A percentile compares a stretch with the other conserved stretches of the same genome.
Conservation (phyloP, 2,329 filamentous ascomycete genomes). For the Diaporthe sp. region DNA sequence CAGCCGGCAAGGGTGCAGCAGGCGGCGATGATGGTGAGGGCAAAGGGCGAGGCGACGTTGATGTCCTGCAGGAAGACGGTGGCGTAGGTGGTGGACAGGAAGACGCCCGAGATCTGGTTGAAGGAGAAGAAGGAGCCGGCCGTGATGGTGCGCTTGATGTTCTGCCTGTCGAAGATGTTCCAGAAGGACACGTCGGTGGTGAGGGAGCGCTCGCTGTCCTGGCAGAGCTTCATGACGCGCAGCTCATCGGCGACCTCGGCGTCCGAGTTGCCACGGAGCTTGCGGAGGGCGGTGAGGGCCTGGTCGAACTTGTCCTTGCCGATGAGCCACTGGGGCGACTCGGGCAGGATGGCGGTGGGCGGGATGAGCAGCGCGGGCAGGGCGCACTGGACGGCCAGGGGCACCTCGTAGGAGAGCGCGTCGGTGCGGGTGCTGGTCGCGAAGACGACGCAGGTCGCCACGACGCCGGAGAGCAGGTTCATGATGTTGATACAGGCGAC, state of each 20-base stretch:
- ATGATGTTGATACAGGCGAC: slow-evolving; percentile 47
- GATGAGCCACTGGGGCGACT: slow-evolving; percentile 53
- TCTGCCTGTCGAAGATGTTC: slow-evolving; percentile 52
- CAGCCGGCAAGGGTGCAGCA: slow-evolving; percentile 54
- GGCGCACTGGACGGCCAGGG: slow-evolving; percentile 52
- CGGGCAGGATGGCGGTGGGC: slow-evolving; percentile 50
- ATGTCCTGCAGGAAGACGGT: slow-evolving; percentile 54
- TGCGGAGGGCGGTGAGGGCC: slow-evolving; percentile 50
- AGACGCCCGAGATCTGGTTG: slow-evolving; percentile 54
- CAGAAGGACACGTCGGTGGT: slow-evolving; percentile 49
- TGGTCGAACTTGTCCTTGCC: slow-evolving; percentile 48
- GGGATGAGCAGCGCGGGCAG: slow-evolving; percentile 50
- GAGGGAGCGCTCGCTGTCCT: slow-evolving; percentile 46
- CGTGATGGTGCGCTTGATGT: slow-evolving; percentile 53
- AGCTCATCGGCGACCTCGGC: slow-evolving; percentile 51
- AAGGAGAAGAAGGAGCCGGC: slow-evolving; percentile 53
- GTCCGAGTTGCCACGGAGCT: slow-evolving; percentile 50
- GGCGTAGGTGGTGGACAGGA: slow-evolving; percentile 54
- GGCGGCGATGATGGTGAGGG: slow-evolving; percentile 53
- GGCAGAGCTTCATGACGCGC: slow-evolving; percentile 48
- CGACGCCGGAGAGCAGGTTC: slow-evolving; percentile 45
- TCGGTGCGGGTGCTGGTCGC: slow-evolving; percentile 48
- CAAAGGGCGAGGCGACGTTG: slow-evolving; percentile 51
- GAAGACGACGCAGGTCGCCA: slow-evolving; percentile 52
- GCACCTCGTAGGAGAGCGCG: slow-evolving; percentile 51